phyloP scores from a whole-genome alignment of 2,329 filamentous ascomycete species.

The Fusarium bulbicola region DNA sequence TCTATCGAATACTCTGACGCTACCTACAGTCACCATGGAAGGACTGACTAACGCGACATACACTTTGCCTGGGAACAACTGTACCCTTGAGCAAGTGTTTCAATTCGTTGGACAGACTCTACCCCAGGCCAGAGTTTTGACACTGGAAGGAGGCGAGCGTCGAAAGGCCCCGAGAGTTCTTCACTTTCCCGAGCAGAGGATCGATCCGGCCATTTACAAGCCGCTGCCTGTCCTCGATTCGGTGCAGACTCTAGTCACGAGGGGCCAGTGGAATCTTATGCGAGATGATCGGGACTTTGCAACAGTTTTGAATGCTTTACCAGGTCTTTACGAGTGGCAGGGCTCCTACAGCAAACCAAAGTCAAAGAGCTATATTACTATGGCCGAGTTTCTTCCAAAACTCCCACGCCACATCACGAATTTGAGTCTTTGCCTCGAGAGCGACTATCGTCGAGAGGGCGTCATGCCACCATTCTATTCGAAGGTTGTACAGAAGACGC shows the following conservation, averaged over 20 bases:
- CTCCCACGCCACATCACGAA: conserved; percentile 68
- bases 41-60: conserved; percentile 67
- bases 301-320: conserved; percentile 68
- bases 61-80: conserved; percentile 70
- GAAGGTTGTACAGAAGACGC: conserved; percentile 66
- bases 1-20: conserved; percentile 54
- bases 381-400: conserved; percentile 69
- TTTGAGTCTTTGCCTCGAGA: conserved; percentile 75
- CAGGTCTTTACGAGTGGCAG: conserved; percentile 71
- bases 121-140: conserved; percentile 71
- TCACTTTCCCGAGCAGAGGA: conserved; percentile 44
- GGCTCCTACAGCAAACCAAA: conserved; percentile 77
- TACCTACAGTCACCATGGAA: conserved; percentile 64
- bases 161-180: conserved; percentile 76
- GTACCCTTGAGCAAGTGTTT: conserved; percentile 75
- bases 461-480: conserved; percentile 68
- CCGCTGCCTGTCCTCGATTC: conserved; percentile 59
- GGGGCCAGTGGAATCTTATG: conserved; percentile 82
- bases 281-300: conserved; percentile 70
- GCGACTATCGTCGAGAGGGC: conserved; percentile 73
- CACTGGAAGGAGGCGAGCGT: conserved; percentile 79
- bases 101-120: conserved; percentile 67
- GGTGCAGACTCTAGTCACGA: conserved; percentile 74
- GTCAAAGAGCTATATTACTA: conserved; percentile 76
- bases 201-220: conserved; percentile 40